Base-by-base conservation (phyloP, 495 filamentous ascomycete genomes). In the Neurospora sp. region DNA sequence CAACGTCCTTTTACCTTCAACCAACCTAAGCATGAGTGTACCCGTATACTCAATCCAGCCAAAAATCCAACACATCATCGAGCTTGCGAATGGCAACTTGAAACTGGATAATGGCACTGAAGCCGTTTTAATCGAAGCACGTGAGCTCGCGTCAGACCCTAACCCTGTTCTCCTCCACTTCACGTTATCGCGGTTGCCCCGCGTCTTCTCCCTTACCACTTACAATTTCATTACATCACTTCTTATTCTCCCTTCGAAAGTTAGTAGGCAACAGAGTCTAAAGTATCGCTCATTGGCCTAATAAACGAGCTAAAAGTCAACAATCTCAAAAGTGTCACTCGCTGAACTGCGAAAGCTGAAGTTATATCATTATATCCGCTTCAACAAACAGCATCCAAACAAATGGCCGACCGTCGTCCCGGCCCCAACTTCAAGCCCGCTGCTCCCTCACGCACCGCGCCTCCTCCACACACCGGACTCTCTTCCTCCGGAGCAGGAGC, bases 61-160 rank as follows among this genome's bases (percentile, higher is more conserved):
- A 31, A 8, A 35, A 12, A 59, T 11, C n/a, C 12, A 53, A 27
- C 20, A 27, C 10, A 27, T 27, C 20, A 6, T 53, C 11, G 46
- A 53, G 46, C 46, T 53, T 53, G 20, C 10, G 11, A 14, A 53
- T 59, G 14, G 27, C 53, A 61, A 31, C 6, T 9, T 35, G 1
- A 16, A 9, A 35, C 6, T 27, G 22, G 12, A 31, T 27, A 3
- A 35, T 8, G 53, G 14, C 53, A 35, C 27, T 4, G 12, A 35
- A 35, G 14, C 4, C 35, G 53, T 27, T 65, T 16, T 18, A 16
- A 35, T 37, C 27, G 27, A 6, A 59, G 39, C 73, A 77, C 75
- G 73, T 77, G 73, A 76, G 20, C 31, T 74, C 71, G 73, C 71
- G 71, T 70, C 3, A 35, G 41, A 71, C 74, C 76, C 74, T 72